A percentile compares a stretch with the other conserved stretches of the same genome.
Conservation (phyloP, 345 rosid species). For the Brassica nigra region DNA sequence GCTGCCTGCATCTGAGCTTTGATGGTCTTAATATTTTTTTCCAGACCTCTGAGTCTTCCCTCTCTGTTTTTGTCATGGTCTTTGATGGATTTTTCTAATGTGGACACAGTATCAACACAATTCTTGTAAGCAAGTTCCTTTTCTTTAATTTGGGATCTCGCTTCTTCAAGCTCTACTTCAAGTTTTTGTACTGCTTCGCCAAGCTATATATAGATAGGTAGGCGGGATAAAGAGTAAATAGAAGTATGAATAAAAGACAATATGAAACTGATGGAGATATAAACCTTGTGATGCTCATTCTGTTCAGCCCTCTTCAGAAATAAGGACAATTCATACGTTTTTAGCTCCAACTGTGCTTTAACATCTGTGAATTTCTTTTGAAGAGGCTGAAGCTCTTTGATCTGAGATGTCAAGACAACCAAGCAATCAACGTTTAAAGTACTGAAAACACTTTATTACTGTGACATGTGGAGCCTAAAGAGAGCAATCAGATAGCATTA, state of each 20-base stretch:
- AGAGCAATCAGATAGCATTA: not conserved
- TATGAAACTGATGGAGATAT: constrained; percentile 12
- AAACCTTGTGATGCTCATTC: constrained; percentile 97
- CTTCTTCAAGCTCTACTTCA: constrained; percentile 80
- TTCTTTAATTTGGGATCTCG: constrained; percentile 61
- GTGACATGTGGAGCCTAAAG: constrained; percentile 19
- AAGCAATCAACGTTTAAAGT: not conserved
- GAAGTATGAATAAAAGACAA: constrained; percentile 3
- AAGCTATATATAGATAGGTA: constrained; percentile 53
- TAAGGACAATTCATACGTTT: constrained; percentile 81
- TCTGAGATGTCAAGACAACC: constrained; percentile 60
- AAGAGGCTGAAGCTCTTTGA: constrained; percentile 69
- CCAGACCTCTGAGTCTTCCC: constrained; percentile 74
- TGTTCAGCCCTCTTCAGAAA: constrained; percentile 91
- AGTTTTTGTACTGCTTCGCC: constrained; percentile 80
- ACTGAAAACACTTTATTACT: constrained; percentile 5
- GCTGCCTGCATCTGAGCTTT: constrained; percentile 79
- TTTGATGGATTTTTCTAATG: constrained; percentile 79
- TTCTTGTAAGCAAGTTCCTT: constrained; percentile 62
- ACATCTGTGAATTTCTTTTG: constrained; percentile 71
- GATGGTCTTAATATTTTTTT: constrained; percentile 68
- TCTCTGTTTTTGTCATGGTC: constrained; percentile 85
- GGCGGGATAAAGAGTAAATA: constrained; percentile 13
- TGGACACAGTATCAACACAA: constrained; percentile 55
- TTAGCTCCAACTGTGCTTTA: constrained; percentile 79